Conservation (phyloP, 1,284 basidiomycete genomes). For the Leccinum subrobustum region DNA sequence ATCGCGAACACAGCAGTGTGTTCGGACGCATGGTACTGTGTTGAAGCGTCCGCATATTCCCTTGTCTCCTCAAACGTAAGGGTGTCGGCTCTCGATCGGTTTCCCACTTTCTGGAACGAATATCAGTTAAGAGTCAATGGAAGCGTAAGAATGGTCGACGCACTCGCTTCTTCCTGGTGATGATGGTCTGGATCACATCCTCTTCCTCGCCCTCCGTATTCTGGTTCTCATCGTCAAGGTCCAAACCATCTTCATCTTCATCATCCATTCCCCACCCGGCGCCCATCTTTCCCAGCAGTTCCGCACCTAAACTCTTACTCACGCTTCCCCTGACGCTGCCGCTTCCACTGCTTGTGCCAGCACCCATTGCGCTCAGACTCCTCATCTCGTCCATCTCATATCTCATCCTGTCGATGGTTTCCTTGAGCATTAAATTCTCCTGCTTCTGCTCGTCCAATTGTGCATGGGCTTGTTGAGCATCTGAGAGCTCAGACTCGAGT, state of each 20-base stretch:
- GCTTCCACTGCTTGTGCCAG: constrained; percentile 42
- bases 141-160: constrained; percentile 26
- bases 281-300: constrained; percentile 64
- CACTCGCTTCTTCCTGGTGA: constrained; percentile 74
- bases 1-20: constrained; percentile 39
- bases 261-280: constrained; percentile 42
- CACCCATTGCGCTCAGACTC: constrained; percentile 39
- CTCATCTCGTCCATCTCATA: constrained; percentile 90
- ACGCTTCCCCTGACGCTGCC: constrained; percentile 53
- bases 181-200: constrained; percentile 76
- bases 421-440: constrained; percentile 86
- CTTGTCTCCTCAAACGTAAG: constrained; percentile 63
- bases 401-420: constrained; percentile 89
- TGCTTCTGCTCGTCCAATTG: constrained; percentile 87
- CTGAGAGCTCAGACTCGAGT: constrained; percentile 65
- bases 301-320: constrained; percentile 79
- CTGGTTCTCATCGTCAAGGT: constrained; percentile 46
- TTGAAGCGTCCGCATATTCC: constrained; percentile 67
- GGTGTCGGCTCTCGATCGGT: constrained; percentile 51
- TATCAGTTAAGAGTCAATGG: constrained; percentile 11
- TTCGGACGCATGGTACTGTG: constrained; percentile 59
- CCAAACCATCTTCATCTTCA: constrained; percentile 34
- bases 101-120: constrained; percentile 58
- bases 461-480: constrained; percentile 67
- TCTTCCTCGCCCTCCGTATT: constrained; percentile 70